These are phyloP conservation scores for Raphanus raphanistrum DNA, from an alignment of 345 rosid species.

Conservation along the genomic window DNA sequence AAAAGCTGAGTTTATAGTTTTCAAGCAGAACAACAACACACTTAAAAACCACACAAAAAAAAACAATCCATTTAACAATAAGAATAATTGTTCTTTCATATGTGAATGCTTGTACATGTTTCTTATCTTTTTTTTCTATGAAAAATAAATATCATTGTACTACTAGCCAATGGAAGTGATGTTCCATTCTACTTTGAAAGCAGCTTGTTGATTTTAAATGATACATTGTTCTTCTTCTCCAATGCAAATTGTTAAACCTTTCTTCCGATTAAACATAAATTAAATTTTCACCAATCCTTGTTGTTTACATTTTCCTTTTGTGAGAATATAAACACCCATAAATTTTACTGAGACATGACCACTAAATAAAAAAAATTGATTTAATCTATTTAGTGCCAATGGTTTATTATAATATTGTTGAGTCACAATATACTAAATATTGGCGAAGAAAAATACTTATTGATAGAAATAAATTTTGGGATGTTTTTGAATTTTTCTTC, in stretches of 20 bases:
- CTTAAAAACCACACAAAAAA: background rate
- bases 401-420: background rate
- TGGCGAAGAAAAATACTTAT: background rate
- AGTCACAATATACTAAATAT: background rate
- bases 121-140: too few relatives aligned
- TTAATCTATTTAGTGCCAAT: too few relatives aligned
- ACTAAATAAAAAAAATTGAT: too few relatives aligned
- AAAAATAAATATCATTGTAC: background rate
- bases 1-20: background rate
- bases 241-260: background rate
- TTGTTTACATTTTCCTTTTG: background rate
- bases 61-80: background rate
- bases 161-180: background rate
- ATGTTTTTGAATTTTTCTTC: background rate
- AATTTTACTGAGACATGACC: too few relatives aligned
- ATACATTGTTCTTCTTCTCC: background rate
- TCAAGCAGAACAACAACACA: background rate
- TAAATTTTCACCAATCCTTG: background rate
- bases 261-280: background rate
- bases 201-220: background rate
- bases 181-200: background rate
- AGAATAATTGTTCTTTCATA: background rate
- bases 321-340: too few relatives aligned
- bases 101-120: background rate
- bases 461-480: background rate